Evolutionary conservation across 352 stramenopile species (phyloP), one percentile per base, ranked within the genome.

Genomic region (Phytophthora colocasiae): DNA sequence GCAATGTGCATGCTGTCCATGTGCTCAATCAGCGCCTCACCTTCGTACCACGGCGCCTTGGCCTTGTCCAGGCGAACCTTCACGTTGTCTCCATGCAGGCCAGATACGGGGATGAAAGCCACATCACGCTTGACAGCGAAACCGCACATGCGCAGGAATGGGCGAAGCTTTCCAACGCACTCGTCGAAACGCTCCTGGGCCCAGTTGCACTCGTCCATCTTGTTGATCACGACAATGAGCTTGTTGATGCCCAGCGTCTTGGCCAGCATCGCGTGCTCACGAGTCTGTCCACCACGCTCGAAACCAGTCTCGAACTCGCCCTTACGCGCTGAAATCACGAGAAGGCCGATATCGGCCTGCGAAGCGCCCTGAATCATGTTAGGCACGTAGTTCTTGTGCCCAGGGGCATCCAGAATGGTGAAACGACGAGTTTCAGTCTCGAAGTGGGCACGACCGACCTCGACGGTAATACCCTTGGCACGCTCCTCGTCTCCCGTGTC

Each of bases 271-370:
- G 97, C 97, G 81, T 99, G 98, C 85, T 99, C 98, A 63, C 97
- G 86, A 19, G 97, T 99, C 83, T 99, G 98, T 51, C 98, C 98
- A 66, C 96, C 96, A 57, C 96, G 93, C 63, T 99, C 97, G 68
- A 99, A 99, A 52, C 98, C 98, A 24, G 97, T 97, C 77, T 99
- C 98, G 79, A 99, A 99, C 83, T 99, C 98, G 69, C 97, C 97
- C 79, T 97, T 98, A 45, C 95, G 81, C 19, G 95, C 93, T 26
- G 92, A 97, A 77, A 99, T 98, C 14, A 99, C 97, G 48, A 99
- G 86, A 56, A 99, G 95, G 38, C 95, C 98, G 11, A 99, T 85
- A 75, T 99, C 98, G 22, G 97, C 98, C 78, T 99, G 97, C 53
- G 93, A 96, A 8, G 97, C 97, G 40, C 97, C 97, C 75, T 98